Evolutionary conservation across 768 basidiomycete species (phyloP), one percentile per base, ranked within the genome.

Genomic region (Wakefieldia striispora): DNA sequence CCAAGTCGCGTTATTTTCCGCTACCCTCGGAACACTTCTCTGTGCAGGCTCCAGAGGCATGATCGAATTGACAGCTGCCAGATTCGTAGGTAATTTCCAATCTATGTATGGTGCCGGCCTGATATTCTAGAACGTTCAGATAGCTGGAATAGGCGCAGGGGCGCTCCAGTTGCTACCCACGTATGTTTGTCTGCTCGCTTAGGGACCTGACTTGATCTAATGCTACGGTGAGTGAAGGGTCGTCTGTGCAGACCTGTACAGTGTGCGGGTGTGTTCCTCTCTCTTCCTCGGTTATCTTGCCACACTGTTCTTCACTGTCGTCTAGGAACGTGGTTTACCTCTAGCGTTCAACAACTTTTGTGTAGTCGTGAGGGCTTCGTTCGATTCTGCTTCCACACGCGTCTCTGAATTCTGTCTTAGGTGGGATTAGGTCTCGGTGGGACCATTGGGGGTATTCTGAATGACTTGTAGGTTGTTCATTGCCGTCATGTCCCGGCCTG

Each of bases 301-400:
- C 8, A 10, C n/a, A 19, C 27, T 21, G 13, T 42, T 48, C 27
- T 42, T 45, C 27, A 29, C 10, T 29, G 10, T 38, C 19, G 11
- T 29, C 1, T 36, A 40, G 45, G 49, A 34, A 14, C 45, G 51
- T 8, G 19, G 45, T n/a, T 48, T 57, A 24, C 49, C 49, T 17
- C 56, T 51, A 86, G 86, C 67, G 83, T 36, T 74, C 76, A 29
- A 83, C 35, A 49, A 37, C 38, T 12, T 58, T 42, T 34, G 29
- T 38, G 31, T 40, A n/a, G 37, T 45, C 1, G 55, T 58, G 35
- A 57, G 54, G 2, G 2, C 14, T 41, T 3, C 6, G 24, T 47
- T 26, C 6, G 4, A 8, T 29, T 9, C 14, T 21, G 14, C 17
- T 2, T 10, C 8, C 10, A 4, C 36, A 10, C 20, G 17, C 19